Evolutionary conservation across 495 filamentous ascomycete genomes (phyloP), one percentile per base, ranked within the genome.

Genomic region (Lophiotrema nucula): DNA sequence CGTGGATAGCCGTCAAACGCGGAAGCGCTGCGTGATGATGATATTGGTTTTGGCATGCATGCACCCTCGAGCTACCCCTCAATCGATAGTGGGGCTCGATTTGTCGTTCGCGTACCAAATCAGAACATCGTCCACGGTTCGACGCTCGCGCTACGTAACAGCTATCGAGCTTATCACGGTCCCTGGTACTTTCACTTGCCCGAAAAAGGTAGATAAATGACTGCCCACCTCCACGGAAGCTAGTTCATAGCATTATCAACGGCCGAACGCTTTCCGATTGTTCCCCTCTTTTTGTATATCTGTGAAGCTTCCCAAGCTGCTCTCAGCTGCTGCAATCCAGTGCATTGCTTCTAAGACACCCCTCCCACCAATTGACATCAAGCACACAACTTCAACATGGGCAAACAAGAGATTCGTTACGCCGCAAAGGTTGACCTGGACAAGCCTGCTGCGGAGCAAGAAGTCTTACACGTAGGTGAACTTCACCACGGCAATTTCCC

Each of bases 401-500:
- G 57, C 35, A 69, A 71, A 64, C 18, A 70, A 60, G 69, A 52
- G 15, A 87, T 95, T 62, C 86, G 89, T 18, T 88, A 82, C 24
- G 86, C 83, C 18, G 74, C 87, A 50, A 89, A 87, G 68, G 89
- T 97, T 23, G 83, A 86, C 64, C 72, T 93, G 19, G 79, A 88
- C 48, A 91, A 81, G 70, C 86, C 88, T n/a, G 89, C 89, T 1
- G 70, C 77, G 18, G 81, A 90, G 67, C 90, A 95, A 68, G 65
- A 79, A 4, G 79, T 84, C 51, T 75, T 95, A 13, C 92, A 96
- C 73, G 89, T 90, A 79, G 69, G 85, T 70, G n/a, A n/a, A n/a
- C n/a, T n/a, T n/a, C n/a, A n/a, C n/a, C n/a, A n/a, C n/a, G n/a
- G n/a, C n/a, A n/a, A n/a, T n/a, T n/a, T n/a, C n/a, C n/a, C n/a